These are phyloP conservation scores for Lyophyllum decastes DNA, from an alignment of 768 basidiomycete genomes.

Conservation along the genomic window DNA sequence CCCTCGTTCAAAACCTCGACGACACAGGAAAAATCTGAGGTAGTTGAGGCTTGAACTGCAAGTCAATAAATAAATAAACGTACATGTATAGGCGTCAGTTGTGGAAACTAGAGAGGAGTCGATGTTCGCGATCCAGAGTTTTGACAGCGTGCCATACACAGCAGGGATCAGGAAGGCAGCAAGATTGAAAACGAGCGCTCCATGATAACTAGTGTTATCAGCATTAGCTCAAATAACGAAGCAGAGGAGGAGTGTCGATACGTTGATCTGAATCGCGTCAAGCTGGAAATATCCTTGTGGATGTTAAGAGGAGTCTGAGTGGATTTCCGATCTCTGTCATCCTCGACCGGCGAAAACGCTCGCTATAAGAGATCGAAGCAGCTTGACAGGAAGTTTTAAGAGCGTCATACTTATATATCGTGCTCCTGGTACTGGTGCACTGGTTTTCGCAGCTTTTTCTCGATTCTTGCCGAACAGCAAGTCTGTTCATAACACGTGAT, in stretches of 20 bases:
- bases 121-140: conserved; percentile 25
- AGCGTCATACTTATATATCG: no score
- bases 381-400: no score
- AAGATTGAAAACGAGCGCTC: conserved; percentile 18
- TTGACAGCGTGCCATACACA: conserved; percentile 21
- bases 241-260: not conserved
- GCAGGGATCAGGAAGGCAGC: conserved; percentile 23
- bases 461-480: no score
- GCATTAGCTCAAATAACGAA: not conserved
- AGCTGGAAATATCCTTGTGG: not conserved
- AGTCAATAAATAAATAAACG: not conserved
- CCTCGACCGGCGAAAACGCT: not conserved
- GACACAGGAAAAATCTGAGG: conserved; percentile 18
- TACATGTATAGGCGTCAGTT: conserved; percentile 23
- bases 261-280: not conserved
- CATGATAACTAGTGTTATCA: conserved; percentile 12
- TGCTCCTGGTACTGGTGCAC: no score
- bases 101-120: conserved; percentile 22
- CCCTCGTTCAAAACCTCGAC: conserved; percentile 25
- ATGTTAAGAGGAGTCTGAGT: not conserved
- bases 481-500: not conserved
- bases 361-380: no score
- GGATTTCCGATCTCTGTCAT: not conserved
- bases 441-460: no score
- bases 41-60: not conserved